Evolutionary conservation across 2,329 filamentous ascomycete genomes (phyloP), one percentile per base, ranked within the genome.

Genomic region (Curvularia sp.): DNA sequence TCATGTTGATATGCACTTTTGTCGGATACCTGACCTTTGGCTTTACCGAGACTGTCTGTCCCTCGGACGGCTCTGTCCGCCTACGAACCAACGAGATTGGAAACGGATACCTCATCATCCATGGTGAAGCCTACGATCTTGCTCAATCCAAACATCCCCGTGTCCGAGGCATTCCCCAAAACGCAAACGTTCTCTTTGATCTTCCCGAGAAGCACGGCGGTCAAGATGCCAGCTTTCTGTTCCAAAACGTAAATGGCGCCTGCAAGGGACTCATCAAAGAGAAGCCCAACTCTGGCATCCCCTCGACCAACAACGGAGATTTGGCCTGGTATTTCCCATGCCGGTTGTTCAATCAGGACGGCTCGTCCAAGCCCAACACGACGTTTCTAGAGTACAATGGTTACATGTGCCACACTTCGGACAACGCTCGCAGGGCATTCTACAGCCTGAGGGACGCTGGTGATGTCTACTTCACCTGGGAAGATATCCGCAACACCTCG

Each of bases 321-420:
- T 80, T 99, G 61, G 95, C 89, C 1, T 99, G 95, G 94, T 99
- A 99, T 76, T 98, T 98, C 74, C 95, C 95, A 2, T 99, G 95
- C 82, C 89, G 84, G 4, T 83, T 90, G 1, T 96, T 93, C 83
- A 96, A 96, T 66, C 95, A 98, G 78, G 95, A 99, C 74, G 95
- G 95, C 23, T 97, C 93, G 1, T 86, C 84, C 23, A 78, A 86
- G 61, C 89, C 90, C 1, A 97, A 99, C 74, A 77, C 81, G 41
- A 93, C 92, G 0, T 82, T 83, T 38, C 84, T 87, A 0, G 89
- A 90, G 75, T 97, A 97, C 74, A 80, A 88, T 30, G 95, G 96
- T 30, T 97, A 95, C 77, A 84, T 86, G 39, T 99, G 95, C 75
- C 95, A 99, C 74, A 98, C 95, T 1, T 89, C 88, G 0, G 78